Evolutionary conservation across 768 basidiomycete genomes (phyloP), one percentile per base, ranked within the genome.

Genomic region (Neoboletus subvelutipes): DNA sequence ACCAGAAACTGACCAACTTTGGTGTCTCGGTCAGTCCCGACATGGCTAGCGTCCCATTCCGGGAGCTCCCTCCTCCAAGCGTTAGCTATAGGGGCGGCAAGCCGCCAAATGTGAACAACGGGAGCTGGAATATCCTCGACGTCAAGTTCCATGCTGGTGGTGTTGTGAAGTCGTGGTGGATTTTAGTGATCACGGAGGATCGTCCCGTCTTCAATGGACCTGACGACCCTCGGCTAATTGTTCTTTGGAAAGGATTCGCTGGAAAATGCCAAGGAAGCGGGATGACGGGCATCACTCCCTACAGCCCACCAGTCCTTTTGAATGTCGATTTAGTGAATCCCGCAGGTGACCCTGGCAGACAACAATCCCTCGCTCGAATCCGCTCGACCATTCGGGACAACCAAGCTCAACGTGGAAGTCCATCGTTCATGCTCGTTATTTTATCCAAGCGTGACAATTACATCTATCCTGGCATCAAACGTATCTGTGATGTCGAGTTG

Each of bases 381-480:
- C 67, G 79, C n/a, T 62, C 71, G 1, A 64, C 57, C 0, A 71
- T 91, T 46, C 71, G 64, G 45, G 50, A 66, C 0, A 67, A 64
- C 1, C 50, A 82, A 34, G 29, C 29, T 0, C 49, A 45, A n/a
- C 54, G 4, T 15, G 65, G 57, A 11, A 81, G 75, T 63, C 88
- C 88, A 0, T 79, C 77, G 43, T 86, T 92, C 64, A 69, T 93
- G 29, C 77, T 94, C 28, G 87, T 92, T 6, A 65, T 94, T 24
- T 72, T 94, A 5, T 84, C 87, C 31, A 77, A 73, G 47, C 70
- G 79, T 15, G 91, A 94, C 66, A 86, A 88, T 48, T 85, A 69
- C 61, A 87, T 94, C 45, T 94, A 93, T 67, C 86, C 88, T 2
- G 89, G 86, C 10, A 83, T 93, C 68, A 92, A 93, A 80, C 81